phyloP scores from a whole-genome alignment of 768 basidiomycete species.

The Fibroporia radiculosa region DNA sequence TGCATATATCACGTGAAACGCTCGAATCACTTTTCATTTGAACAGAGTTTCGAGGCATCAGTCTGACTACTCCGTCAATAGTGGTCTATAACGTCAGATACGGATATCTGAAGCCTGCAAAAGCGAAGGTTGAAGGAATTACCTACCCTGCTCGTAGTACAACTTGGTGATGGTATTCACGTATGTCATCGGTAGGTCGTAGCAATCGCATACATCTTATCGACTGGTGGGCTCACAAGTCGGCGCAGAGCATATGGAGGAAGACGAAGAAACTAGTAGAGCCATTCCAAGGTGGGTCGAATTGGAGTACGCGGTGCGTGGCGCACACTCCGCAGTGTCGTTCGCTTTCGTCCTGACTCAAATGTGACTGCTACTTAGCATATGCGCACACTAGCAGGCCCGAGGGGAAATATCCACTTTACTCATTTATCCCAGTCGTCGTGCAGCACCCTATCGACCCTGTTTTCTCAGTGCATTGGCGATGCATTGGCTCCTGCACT shows the following conservation, averaged over 20 bases:
- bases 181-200: constrained; percentile 19
- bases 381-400: constrained; percentile 75
- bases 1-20: neutral
- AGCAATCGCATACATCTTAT: neutral
- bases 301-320: constrained; percentile 83
- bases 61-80: neutral
- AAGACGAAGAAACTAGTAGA: constrained; percentile 69
- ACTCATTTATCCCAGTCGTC: constrained; percentile 81
- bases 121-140: no score
- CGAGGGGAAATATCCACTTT: constrained; percentile 62
- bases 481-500: constrained; percentile 20
- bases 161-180: constrained; percentile 19
- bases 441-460: constrained; percentile 38
- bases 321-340: no score
- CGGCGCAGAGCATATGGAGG: constrained; percentile 84
- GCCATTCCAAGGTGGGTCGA: constrained; percentile 86
- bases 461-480: constrained; percentile 23
- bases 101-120: neutral
- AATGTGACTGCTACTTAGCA: constrained; percentile 38
- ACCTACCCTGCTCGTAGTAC: neutral
- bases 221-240: neutral
- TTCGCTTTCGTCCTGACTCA: neutral
- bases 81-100: neutral
- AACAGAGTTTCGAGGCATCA: neutral
- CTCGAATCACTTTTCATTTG: neutral